Evolutionary conservation across 148 eudicot species (phyloP).

Genomic region (Silene conica): DNA sequence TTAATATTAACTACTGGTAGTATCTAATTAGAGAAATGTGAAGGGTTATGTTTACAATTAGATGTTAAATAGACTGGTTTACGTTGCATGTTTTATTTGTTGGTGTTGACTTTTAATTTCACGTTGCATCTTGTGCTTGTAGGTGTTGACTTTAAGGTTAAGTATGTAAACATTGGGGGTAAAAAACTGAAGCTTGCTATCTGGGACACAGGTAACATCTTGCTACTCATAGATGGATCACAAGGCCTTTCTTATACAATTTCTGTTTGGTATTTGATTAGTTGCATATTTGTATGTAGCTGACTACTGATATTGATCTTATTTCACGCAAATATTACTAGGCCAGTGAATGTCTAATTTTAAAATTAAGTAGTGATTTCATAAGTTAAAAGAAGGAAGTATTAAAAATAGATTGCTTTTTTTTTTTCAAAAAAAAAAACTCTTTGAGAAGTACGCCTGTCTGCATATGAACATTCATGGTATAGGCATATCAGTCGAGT

Average conservation of each 20-base stretch:
- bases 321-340: not conserved
- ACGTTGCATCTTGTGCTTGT: slow-evolving; percentile 15
- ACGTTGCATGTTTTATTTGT: not conserved
- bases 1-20: too few relatives aligned
- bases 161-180: slow-evolving; percentile 70
- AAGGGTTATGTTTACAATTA: not conserved
- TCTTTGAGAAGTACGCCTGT: not conserved
- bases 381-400: not conserved
- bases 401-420: not conserved
- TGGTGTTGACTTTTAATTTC: slow-evolving; percentile 76
- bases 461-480: not conserved
- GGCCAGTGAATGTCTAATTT: not conserved
- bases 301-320: not conserved
- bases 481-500: not conserved
- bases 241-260: not conserved
- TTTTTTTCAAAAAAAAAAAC: not conserved
- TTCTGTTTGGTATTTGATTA: not conserved
- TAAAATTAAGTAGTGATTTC: not conserved
- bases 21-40: not conserved
- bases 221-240: not conserved
- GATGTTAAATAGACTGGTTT: not conserved
- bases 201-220: slow-evolving; percentile 81
- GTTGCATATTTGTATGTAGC: not conserved
- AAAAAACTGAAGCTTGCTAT: slow-evolving; percentile 88
- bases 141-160: slow-evolving; percentile 81